A percentile compares a stretch with the other conserved stretches of the same genome.
Conservation (phyloP, 139 green algal species). For the Volvox africanus region DNA sequence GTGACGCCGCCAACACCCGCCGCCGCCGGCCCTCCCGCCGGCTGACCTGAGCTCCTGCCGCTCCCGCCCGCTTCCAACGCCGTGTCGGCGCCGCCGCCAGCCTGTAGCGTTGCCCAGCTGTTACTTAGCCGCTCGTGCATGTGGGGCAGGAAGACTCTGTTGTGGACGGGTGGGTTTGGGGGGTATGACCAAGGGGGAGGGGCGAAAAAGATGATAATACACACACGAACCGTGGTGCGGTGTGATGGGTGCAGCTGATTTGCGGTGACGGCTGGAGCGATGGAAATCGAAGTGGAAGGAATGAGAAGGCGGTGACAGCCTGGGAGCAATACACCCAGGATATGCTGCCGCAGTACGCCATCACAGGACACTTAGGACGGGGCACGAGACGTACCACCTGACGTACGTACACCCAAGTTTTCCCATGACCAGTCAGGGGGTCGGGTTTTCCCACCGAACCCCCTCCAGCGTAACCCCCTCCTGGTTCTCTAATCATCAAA, state of each 20-base stretch:
- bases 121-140: slow-evolving; percentile 62
- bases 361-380: not conserved
- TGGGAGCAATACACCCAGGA: no score
- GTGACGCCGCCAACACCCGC: not conserved
- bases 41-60: slow-evolving; percentile 17
- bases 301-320: not conserved
- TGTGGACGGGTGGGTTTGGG: not conserved
- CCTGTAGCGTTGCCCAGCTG: slow-evolving; percentile 56
- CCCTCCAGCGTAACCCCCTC: no score
- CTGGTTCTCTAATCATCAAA: no score
- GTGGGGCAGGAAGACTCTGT: slow-evolving; percentile 64
- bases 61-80: not conserved
- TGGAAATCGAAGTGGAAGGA: not conserved
- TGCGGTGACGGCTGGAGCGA: not conserved
- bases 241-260: not conserved
- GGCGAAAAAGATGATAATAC: not conserved
- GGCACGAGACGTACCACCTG: no score
- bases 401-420: no score
- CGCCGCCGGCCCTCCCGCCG: not conserved
- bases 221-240: no score
- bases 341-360: not conserved
- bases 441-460: no score
- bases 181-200: not conserved
- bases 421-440: no score
- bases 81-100: not conserved